phyloP scores from a whole-genome alignment of 352 stramenopile species.

The Pythium coloratum region DNA sequence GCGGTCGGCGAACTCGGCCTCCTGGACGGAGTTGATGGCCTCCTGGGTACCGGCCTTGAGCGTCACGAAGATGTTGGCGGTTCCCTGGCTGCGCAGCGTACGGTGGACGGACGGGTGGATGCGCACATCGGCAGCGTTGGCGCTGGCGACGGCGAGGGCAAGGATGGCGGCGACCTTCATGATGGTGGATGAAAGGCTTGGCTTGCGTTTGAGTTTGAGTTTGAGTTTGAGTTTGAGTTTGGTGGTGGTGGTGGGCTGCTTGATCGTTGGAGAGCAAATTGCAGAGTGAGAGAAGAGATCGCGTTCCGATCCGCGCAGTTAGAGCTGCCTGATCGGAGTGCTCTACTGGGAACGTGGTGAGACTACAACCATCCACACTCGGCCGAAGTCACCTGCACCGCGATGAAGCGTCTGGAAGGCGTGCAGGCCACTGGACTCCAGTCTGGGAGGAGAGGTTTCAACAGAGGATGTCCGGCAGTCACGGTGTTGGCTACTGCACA shows the following conservation, averaged over 20 bases:
- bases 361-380: too few relatives aligned
- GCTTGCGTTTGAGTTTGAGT: too few relatives aligned
- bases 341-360: too few relatives aligned
- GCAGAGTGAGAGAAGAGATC: slow-evolving; percentile 6
- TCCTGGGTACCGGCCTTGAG: slow-evolving; percentile 21
- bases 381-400: too few relatives aligned
- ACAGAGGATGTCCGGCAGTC: too few relatives aligned
- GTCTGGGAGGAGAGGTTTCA: too few relatives aligned
- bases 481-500: too few relatives aligned
- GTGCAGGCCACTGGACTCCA: too few relatives aligned
- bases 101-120: slow-evolving; percentile 30
- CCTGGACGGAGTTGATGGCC: slow-evolving; percentile 20
- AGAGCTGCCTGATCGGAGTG: too few relatives aligned
- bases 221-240: too few relatives aligned
- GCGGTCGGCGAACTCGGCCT: slow-evolving; percentile 16
- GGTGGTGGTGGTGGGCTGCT: not conserved
- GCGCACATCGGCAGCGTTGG: not conserved
- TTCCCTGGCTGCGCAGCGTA: slow-evolving; percentile 18
- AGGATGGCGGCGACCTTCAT: slow-evolving; percentile 10
- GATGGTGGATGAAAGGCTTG: not conserved
- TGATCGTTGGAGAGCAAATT: slow-evolving; percentile 11
- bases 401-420: too few relatives aligned
- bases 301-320: too few relatives aligned
- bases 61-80: slow-evolving; percentile 37
- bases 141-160: slow-evolving; percentile 2